A percentile compares a stretch with the other conserved stretches of the same genome.
phyloP scores from a whole-genome alignment of 345 rosid species.

The Lepidium didymum region DNA sequence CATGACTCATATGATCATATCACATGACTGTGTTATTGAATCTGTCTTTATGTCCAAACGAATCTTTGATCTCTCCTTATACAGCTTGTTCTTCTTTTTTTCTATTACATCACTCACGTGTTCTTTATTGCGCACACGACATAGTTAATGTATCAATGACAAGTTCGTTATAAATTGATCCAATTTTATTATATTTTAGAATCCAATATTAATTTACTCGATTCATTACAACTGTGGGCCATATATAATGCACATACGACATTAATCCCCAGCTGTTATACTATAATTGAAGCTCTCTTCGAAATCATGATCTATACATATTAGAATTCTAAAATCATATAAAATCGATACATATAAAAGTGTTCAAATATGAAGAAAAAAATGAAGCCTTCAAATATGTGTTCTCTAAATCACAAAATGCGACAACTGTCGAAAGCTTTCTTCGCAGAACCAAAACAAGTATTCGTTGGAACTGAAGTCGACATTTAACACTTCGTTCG shows the following conservation, averaged over 20 bases:
- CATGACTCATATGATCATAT: too few relatives aligned
- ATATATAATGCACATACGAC: neutral
- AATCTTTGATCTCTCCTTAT: constrained; percentile 14
- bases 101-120: constrained; percentile 9
- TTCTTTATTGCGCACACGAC: neutral
- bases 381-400: too few relatives aligned
- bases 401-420: too few relatives aligned
- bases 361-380: too few relatives aligned
- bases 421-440: too few relatives aligned
- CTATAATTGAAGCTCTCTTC: neutral
- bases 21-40: constrained; percentile 12
- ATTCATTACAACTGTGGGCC: too few relatives aligned
- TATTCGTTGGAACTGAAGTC: too few relatives aligned
- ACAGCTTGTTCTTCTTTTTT: neutral
- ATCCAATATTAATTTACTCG: too few relatives aligned
- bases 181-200: neutral
- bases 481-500: too few relatives aligned
- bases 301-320: neutral
- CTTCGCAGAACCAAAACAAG: too few relatives aligned
- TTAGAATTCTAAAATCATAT: neutral
- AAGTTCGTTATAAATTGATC: constrained; percentile 7
- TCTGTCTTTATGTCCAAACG: neutral
- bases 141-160: neutral
- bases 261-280: constrained; percentile 14
- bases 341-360: too few relatives aligned